These are phyloP conservation scores for Chiua sp. DNA, from an alignment of 1,284 basidiomycete genomes.

Conservation along the genomic window DNA sequence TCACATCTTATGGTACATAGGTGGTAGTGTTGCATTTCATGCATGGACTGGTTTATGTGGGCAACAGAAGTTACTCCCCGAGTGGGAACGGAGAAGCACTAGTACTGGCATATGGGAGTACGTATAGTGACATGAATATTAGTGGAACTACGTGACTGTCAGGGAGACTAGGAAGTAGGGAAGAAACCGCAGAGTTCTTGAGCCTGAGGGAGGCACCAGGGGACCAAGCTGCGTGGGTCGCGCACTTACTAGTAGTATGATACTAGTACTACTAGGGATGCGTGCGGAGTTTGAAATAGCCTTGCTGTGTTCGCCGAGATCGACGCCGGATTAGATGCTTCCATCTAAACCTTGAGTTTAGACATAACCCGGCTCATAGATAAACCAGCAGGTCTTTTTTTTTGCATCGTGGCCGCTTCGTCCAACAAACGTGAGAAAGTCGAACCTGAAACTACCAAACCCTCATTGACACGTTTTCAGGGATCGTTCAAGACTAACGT, in stretches of 20 bases:
- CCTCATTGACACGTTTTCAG: neutral
- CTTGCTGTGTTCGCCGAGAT: conserved; percentile 6
- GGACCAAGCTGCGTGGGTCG: too few species aligned
- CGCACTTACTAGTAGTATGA: too few species aligned
- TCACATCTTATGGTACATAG: neutral
- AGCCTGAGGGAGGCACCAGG: too few species aligned
- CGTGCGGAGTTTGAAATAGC: conserved; percentile 21
- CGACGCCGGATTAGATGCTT: neutral
- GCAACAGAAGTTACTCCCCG: neutral
- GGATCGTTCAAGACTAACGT: neutral
- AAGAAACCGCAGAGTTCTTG: too few species aligned
- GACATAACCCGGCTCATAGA: neutral
- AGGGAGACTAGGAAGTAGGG: too few species aligned
- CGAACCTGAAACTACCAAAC: neutral
- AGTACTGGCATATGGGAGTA: too few species aligned
- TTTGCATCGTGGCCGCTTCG: neutral
- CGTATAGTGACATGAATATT: too few species aligned
- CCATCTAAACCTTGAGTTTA: neutral
- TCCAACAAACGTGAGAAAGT: neutral
- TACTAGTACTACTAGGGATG: too few species aligned
- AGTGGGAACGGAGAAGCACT: neutral
- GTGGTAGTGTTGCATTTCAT: neutral
- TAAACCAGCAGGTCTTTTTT: neutral
- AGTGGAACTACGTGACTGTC: too few species aligned
- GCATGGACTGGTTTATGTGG: conserved; percentile 3